Percentiles rank a stretch among this genome's conserved stretches.
phyloP scores from a whole-genome alignment of 768 basidiomycete genomes.

The Tephrocybe sp. region DNA sequence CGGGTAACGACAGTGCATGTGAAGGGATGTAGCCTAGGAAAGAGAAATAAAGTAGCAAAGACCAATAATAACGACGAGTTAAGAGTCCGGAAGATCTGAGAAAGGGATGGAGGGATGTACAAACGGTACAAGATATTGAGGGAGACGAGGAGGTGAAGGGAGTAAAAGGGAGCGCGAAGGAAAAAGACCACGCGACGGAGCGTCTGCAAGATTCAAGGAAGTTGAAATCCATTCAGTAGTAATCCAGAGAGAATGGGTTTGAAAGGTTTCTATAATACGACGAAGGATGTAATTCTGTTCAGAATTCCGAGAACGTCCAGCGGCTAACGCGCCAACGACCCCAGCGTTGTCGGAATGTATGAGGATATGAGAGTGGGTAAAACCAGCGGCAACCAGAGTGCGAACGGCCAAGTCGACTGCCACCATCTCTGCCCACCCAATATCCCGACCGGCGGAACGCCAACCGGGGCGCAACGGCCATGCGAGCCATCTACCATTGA shows the following conservation, averaged over 20 bases:
- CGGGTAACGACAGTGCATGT: no score
- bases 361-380: slow-evolving; percentile 19
- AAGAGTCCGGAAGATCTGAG: no score
- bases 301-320: slow-evolving; percentile 23
- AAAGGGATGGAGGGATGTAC: no score
- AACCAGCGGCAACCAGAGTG: slow-evolving; percentile 22
- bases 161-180: no score
- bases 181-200: background rate
- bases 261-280: slow-evolving; percentile 20
- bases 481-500: slow-evolving; percentile 32
- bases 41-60: no score
- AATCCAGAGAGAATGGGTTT: slow-evolving; percentile 22
- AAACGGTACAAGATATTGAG: no score
- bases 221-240: background rate
- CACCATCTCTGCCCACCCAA: slow-evolving; percentile 43
- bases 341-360: slow-evolving; percentile 40
- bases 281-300: slow-evolving; percentile 28
- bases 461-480: slow-evolving; percentile 34
- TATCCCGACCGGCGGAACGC: slow-evolving; percentile 25
- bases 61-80: no score
- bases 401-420: slow-evolving; percentile 38
- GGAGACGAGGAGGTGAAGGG: no score
- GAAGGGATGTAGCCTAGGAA: no score
- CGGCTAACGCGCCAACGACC: slow-evolving; percentile 31
- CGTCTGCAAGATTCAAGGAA: background rate